phyloP scores from a whole-genome alignment of 768 basidiomycete genomes.

The Suillus subalutaceus region DNA sequence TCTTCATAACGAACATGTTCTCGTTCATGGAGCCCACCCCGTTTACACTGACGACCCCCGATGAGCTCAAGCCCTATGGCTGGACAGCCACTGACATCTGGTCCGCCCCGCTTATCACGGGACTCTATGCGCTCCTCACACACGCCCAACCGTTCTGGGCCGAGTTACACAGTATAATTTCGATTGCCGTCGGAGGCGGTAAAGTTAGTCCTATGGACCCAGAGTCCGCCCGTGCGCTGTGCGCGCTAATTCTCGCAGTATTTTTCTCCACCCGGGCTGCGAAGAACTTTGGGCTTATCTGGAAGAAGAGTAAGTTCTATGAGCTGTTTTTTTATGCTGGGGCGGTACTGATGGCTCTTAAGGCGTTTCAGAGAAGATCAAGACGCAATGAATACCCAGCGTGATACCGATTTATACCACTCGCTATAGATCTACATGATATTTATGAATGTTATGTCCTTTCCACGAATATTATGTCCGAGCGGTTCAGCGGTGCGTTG shows the following conservation, averaged over 20 bases:
- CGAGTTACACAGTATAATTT: slow-evolving; percentile 53
- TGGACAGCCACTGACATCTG: slow-evolving; percentile 88
- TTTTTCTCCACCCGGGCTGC: slow-evolving; percentile 67
- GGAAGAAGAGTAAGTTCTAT: slow-evolving; percentile 20
- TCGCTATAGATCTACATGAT: neutral
- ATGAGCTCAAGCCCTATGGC: slow-evolving; percentile 79
- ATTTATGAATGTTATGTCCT: neutral
- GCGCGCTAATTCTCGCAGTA: slow-evolving; percentile 62
- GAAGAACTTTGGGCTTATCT: slow-evolving; percentile 55
- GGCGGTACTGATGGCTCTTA: slow-evolving; percentile 7
- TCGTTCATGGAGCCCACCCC: slow-evolving; percentile 76
- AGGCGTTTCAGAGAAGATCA: slow-evolving; percentile 29
- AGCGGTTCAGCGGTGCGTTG: neutral
- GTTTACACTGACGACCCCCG: slow-evolving; percentile 70
- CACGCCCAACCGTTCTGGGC: slow-evolving; percentile 88
- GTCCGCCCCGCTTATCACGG: slow-evolving; percentile 80
- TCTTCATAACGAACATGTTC: slow-evolving; percentile 76
- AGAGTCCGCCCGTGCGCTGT: slow-evolving; percentile 70
- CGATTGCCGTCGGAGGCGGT: slow-evolving; percentile 46
- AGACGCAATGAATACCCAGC: slow-evolving; percentile 22
- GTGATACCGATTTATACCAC: neutral
- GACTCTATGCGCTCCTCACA: slow-evolving; percentile 78
- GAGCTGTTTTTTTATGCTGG: neutral
- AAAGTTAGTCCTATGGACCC: slow-evolving; percentile 55
- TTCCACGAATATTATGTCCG: neutral